Base-by-base conservation (phyloP, 257 asterid genomes). In the Solanum chmielewskii region DNA sequence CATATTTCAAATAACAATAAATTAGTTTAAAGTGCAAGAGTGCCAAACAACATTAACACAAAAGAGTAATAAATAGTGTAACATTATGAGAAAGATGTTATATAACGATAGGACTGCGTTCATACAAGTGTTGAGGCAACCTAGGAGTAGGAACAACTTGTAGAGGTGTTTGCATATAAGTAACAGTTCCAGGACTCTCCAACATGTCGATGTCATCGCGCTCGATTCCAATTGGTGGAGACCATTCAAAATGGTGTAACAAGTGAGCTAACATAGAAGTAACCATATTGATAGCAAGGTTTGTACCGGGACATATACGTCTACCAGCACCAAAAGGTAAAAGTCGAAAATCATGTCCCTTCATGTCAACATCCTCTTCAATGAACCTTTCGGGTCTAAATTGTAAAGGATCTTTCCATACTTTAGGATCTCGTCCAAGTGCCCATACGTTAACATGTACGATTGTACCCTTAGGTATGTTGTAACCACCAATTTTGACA, bases 221-320 rank as follows among this genome's bases (percentile, higher is more conserved):
- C 74, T 27, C 70, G 90, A 92, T 88, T 3, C 91, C 85, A 0
- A 69, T 66, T 0, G 93, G 92, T 80, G 92, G 88, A 31, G 11
- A 88, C 97, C 95, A 94, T 41, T 91, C 62, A 31, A 92, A 94
- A 9, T 94, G 93, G 76, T 94, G 95, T 87, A 94, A 42, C 1
- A 92, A 88, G 76, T 92, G 93, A 1, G 95, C 95, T 56, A 94
- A 78, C 91, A 93, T 94, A 6, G 92, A 88, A 15, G 92, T 92
- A 73, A 94, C 91, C 89, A 93, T 92, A 83, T 92, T 94, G 29
- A 94, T 83, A 8, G 93, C 96, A 90, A 93, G 87, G 18, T 92
- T 86, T 11, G 93, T 88, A 23, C 97, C 97, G 6, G 97, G 96
- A 21, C 97, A 94, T 92, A 92, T 78, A 27, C 84, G 41, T 29